Percentiles rank a stretch among this genome's conserved stretches.
These are phyloP conservation scores for Fusarium hainanense DNA, from an alignment of 2,329 filamentous ascomycete species.

Conservation along the genomic window DNA sequence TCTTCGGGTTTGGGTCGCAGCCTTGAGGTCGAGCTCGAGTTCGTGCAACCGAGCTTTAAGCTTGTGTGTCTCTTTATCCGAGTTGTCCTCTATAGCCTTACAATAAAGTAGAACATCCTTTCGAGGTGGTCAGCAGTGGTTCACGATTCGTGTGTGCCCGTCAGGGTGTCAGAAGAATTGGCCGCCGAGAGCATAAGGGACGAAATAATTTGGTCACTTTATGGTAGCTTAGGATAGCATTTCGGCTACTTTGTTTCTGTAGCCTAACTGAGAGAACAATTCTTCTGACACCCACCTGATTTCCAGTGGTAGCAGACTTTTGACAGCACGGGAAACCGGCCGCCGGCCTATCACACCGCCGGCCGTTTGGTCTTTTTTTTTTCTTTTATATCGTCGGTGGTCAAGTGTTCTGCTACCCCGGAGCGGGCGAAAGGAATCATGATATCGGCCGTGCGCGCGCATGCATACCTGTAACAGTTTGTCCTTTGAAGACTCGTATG, in stretches of 20 bases:
- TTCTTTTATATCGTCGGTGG: neutral
- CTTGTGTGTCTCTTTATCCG: constrained; percentile 58
- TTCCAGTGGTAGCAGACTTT: neutral
- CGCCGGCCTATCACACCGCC: neutral
- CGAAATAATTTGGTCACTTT: neutral
- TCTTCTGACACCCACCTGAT: neutral
- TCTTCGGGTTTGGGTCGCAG: constrained; percentile 60
- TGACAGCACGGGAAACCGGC: neutral
- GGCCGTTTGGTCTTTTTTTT: neutral
- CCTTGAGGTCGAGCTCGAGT: constrained; percentile 61
- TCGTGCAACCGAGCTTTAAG: constrained; percentile 57
- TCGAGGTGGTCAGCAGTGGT: constrained; percentile 6
- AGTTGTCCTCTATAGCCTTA: constrained; percentile 56
- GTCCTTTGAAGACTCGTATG: constrained; percentile 55
- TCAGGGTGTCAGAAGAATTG: neutral
- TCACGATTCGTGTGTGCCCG: neutral
- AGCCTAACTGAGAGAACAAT: neutral
- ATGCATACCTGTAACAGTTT: constrained; percentile 59
- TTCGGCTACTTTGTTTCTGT: neutral
- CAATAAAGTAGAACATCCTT: constrained; percentile 51
- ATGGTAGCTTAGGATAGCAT: neutral
- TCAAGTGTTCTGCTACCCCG: neutral
- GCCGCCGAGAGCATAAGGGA: neutral
- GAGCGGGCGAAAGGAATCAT: constrained; percentile 11
- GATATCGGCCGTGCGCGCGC: constrained; percentile 16